phyloP scores from a whole-genome alignment of 106 monocot genomes.

The Agapanthus africanus region DNA sequence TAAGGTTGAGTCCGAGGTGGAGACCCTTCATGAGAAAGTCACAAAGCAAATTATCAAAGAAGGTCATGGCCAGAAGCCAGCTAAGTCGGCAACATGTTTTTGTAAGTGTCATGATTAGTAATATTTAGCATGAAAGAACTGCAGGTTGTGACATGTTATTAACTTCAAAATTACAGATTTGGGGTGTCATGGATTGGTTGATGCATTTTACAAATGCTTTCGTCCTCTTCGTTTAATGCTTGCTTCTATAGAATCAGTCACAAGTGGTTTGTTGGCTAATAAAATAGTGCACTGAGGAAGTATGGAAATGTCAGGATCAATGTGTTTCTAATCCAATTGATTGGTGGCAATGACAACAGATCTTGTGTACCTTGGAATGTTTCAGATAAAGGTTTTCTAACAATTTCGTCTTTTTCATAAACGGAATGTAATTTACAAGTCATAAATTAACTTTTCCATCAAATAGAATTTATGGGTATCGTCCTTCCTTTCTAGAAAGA shows the following conservation, averaged over 20 bases:
- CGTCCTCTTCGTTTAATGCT: neutral
- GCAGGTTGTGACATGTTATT: neutral
- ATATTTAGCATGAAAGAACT: neutral
- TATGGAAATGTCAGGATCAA: too few relatives aligned
- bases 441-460: too few relatives aligned
- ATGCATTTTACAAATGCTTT: neutral
- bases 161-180: neutral
- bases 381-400: too few relatives aligned
- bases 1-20: slow-evolving; percentile 52
- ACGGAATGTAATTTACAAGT: too few relatives aligned
- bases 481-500: too few relatives aligned
- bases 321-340: too few relatives aligned
- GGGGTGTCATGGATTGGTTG: neutral
- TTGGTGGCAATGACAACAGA: too few relatives aligned
- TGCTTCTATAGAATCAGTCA: neutral
- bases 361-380: too few relatives aligned
- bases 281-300: too few relatives aligned
- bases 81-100: slow-evolving; percentile 68
- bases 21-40: slow-evolving; percentile 79
- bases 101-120: slow-evolving; percentile 37
- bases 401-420: too few relatives aligned
- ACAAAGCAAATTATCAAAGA: slow-evolving; percentile 84
- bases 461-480: too few relatives aligned
- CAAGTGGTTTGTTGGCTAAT: neutral
- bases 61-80: slow-evolving; percentile 65